phyloP scores from a whole-genome alignment of 176 grass and related monocot genomes.

The Oropetium thomaeum region DNA sequence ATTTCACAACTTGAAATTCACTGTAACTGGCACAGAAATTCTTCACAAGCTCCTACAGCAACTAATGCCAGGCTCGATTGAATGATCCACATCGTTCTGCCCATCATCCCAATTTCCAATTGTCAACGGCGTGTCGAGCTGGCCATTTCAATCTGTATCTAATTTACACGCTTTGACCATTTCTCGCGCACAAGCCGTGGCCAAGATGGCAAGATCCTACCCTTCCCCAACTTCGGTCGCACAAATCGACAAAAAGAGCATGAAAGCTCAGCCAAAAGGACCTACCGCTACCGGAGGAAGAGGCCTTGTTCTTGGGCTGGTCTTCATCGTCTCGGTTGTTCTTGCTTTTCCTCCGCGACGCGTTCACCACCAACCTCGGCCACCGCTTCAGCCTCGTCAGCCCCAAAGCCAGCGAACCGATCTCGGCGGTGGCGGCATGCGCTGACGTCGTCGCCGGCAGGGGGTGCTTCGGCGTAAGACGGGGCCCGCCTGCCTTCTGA shows the following conservation, averaged over 20 bases:
- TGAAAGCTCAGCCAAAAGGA: not conserved
- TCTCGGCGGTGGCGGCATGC: conserved; percentile 13
- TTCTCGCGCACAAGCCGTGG: not conserved
- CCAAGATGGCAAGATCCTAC: conserved; percentile 36
- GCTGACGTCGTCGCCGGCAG: conserved; percentile 9
- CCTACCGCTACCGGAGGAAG: conserved; percentile 49
- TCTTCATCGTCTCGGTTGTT: conserved; percentile 31
- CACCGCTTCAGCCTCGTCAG: conserved; percentile 19
- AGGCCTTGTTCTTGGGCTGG: conserved; percentile 32
- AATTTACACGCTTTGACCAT: conserved; percentile 14
- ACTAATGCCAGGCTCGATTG: too few species aligned
- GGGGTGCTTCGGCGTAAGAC: conserved; percentile 14
- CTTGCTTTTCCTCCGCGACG: conserved; percentile 60
- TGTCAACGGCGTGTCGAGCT: too few species aligned
- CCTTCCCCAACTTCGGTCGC: not conserved
- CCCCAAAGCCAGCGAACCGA: conserved; percentile 13
- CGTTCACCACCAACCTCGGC: conserved; percentile 43
- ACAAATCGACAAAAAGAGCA: not conserved
- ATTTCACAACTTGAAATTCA: not conserved
- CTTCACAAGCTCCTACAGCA: too few species aligned
- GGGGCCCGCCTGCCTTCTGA: conserved; percentile 39
- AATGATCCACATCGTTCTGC: too few species aligned
- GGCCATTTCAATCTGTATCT: conserved; percentile 11
- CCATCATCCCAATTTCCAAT: not conserved
- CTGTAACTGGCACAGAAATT: not conserved